Evolutionary conservation across 805 yeast species (phyloP).

Genomic region (Wickerhamomyces queroliae): DNA sequence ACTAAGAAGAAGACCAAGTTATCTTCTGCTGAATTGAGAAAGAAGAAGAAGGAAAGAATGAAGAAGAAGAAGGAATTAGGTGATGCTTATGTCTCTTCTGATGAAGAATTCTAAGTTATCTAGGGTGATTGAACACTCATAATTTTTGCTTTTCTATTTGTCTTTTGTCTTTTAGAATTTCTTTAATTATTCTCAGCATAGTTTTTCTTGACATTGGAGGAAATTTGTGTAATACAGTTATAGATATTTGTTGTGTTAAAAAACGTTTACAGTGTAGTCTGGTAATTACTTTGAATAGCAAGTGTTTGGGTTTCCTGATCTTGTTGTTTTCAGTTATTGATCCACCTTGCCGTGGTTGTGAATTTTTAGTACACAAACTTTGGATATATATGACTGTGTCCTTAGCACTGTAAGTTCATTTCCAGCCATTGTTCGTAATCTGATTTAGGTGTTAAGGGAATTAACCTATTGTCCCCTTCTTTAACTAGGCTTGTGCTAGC

Average conservation of each 20-base stretch:
- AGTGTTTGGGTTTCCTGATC: no score
- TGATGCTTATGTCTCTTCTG: slow-evolving; percentile 98
- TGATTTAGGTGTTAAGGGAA: no score
- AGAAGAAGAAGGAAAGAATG: slow-evolving; percentile 99
- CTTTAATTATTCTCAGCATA: background rate
- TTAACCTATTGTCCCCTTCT: no score
- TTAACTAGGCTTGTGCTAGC: no score
- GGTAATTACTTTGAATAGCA: background rate
- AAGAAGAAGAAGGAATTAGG: slow-evolving; percentile 99
- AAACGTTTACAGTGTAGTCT: background rate
- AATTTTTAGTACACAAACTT: no score
- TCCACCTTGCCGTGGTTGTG: no score
- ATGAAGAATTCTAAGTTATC: slow-evolving; percentile 66
- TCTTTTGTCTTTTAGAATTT: background rate
- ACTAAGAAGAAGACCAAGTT: slow-evolving; percentile 96
- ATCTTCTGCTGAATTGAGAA: slow-evolving; percentile 98
- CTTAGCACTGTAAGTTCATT: no score
- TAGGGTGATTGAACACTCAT: background rate
- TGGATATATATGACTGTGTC: no score
- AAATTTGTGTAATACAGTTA: background rate
- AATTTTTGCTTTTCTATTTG: background rate
- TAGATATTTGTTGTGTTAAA: background rate
- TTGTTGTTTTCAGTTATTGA: no score
- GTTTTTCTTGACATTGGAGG: background rate
- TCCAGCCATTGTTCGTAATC: no score